Percentiles rank a stretch among this genome's conserved stretches.
Conservation (phyloP, 495 filamentous ascomycete genomes). For the Talaromyces borbonicus region DNA sequence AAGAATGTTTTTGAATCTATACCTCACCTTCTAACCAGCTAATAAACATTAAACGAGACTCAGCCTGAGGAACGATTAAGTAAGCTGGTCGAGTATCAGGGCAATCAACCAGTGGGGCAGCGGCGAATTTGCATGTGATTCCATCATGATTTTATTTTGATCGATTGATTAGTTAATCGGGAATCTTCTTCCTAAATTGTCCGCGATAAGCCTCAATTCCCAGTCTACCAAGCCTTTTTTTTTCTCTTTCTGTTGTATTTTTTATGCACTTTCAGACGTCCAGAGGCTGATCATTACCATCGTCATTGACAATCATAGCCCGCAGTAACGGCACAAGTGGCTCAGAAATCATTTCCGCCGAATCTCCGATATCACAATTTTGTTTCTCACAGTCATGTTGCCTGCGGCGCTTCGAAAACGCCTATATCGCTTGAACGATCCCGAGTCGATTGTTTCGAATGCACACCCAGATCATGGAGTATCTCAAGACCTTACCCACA, state of each 20-base stretch:
- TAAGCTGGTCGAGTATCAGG: no score
- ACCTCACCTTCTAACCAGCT: no score
- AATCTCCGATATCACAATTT: not conserved
- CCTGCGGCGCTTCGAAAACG: not conserved
- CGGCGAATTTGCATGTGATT: not conserved
- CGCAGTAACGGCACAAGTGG: not conserved
- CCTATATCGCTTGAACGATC: not conserved
- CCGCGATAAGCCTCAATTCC: not conserved
- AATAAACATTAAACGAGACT: no score
- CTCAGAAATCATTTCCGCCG: not conserved
- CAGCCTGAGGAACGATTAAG: no score
- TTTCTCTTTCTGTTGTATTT: no score
- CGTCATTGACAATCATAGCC: not conserved
- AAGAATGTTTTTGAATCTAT: no score
- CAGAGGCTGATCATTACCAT: no score
- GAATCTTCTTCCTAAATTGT: conserved; percentile 2
- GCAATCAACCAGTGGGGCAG: no score
- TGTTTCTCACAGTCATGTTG: not conserved
- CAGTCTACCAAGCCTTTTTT: no score
- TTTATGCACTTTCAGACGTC: no score
- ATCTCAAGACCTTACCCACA: conserved; percentile 13
- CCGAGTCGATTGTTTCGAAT: not conserved
- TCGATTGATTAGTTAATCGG: no score
- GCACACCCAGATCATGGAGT: conserved; percentile 1
- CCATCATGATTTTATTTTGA: no score